Evolutionary conservation across 331 rosid species (phyloP), one percentile per base, ranked within the genome.

Genomic region (Quercus tomentella): DNA sequence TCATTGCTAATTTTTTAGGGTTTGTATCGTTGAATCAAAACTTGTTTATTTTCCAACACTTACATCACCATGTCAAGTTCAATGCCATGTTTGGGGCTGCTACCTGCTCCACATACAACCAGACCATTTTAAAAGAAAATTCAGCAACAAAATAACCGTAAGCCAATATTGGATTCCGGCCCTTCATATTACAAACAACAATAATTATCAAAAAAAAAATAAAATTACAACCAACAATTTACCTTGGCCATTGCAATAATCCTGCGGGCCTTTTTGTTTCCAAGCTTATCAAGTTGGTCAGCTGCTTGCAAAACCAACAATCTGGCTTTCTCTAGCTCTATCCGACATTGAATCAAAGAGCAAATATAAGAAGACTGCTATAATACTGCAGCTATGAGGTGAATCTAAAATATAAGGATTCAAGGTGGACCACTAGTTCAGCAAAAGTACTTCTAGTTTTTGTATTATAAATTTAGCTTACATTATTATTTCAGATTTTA

Each of bases 191-290:
- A 54, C 49, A 67, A 85, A 56, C 30, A 37, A 54, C 28, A 63
- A 51, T 49, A 37, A 8, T 37, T 37, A 37, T 35, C 0, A 37
- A 6, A 35, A 35, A 37, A 37, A 6, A 37, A 37, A 37, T n/a
- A n/a, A 35, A 37, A 35, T 20, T 63, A 54, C 37, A 67, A 85
- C 51, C 30, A 37, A 54, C 23, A 63, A 41, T 54, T 37, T 92
- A 92, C 99, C 94, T 96, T 91, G 41, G 98, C 98, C 98, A 93
- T 96, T 87, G 99, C 98, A 57, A 96, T 33, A 43, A 86, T 92
- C 57, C 99, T 97, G 18, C 94, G 90, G 79, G 99, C 97, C 72
- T 84, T 85, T 79, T 93, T 92, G 87, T 92, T 93, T 67, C 97
- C 99, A 4, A 86, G 87, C 81, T 89, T 88, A 83, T 92, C 99